Evolutionary conservation across 2,329 filamentous ascomycete species (phyloP), one percentile per base, ranked within the genome.

Genomic region (Juglanconis oblonga): DNA sequence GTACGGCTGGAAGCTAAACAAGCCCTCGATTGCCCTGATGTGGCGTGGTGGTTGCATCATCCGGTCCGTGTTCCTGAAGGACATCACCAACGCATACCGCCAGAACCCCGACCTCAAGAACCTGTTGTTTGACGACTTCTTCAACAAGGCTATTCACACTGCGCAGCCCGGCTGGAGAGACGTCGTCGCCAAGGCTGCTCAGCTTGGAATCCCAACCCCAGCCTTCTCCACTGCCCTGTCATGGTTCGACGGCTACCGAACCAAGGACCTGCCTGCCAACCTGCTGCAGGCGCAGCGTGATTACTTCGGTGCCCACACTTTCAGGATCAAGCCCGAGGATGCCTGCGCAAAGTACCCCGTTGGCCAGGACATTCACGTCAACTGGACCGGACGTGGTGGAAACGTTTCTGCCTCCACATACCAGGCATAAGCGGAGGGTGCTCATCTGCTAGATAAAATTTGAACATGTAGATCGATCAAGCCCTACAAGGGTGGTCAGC

Each of bases 31-130:
- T 73, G 95, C 95, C 70, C 90, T 99, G 75, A 99, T 99, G 95
- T 99, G 95, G 95, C 92, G 95, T 77, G 95, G 95, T 82, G 95
- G 95, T 70, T 99, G 95, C 87, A 99, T 99, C 72, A 99, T 99
- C 82, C 94, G 95, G 78, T 98, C 95, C 67, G 95, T 99, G 74
- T 99, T 99, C 92, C 83, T 99, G 68, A 98, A 98, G 88, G 94
- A 99, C 78, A 99, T 99, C 81, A 99, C 95, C 70, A 89, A 89
- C 67, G 95, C 95, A 57, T 99, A 97, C 87, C 94, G 94, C 81
- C 87, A 86, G 69, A 88, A 97, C 84, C 90, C 92, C 67, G 90
- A 97, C 67, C 90, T 99, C 67, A 90, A 97, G 88, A 99, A 99
- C 86, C 82, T 99, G 70, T 87, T 99, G 70, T 99, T 98, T 79